These are phyloP conservation scores for Candolleomyces aberdarensis DNA, from an alignment of 768 basidiomycete genomes.

Conservation along the genomic window DNA sequence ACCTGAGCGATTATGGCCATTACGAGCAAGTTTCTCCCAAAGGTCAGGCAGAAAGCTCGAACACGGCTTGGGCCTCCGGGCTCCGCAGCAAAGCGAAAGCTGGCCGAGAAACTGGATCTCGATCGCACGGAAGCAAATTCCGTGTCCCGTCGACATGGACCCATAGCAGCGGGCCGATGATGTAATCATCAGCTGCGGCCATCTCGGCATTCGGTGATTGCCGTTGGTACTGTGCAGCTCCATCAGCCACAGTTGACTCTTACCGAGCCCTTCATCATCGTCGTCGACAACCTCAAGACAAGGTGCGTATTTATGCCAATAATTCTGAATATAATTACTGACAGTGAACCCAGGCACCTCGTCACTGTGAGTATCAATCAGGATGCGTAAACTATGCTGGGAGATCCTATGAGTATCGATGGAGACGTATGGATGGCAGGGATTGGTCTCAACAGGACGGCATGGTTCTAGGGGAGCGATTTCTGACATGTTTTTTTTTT, in stretches of 20 bases:
- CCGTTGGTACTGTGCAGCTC: slow-evolving; percentile 38
- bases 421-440: neutral
- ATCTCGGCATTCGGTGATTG: slow-evolving; percentile 17
- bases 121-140: neutral
- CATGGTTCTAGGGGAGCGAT: neutral
- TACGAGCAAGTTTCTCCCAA: too few species aligned
- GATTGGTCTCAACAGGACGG: neutral
- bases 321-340: slow-evolving; percentile 13
- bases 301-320: slow-evolving; percentile 38
- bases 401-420: neutral
- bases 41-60: too few species aligned
- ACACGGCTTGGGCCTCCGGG: too few species aligned
- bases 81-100: too few species aligned
- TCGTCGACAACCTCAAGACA: slow-evolving; percentile 62
- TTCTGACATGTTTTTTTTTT: slow-evolving; percentile 7
- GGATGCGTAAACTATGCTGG: neutral
- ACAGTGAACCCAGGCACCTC: slow-evolving; percentile 13
- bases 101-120: neutral
- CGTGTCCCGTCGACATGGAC: neutral
- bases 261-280: slow-evolving; percentile 38
- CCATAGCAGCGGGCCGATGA: neutral
- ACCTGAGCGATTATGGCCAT: too few species aligned
- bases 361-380: slow-evolving; percentile 30
- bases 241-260: slow-evolving; percentile 31
- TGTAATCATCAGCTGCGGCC: neutral